These are phyloP conservation scores for Drechslerella stenobrocha DNA, from an alignment of 2,329 filamentous ascomycete species.

Conservation along the genomic window DNA sequence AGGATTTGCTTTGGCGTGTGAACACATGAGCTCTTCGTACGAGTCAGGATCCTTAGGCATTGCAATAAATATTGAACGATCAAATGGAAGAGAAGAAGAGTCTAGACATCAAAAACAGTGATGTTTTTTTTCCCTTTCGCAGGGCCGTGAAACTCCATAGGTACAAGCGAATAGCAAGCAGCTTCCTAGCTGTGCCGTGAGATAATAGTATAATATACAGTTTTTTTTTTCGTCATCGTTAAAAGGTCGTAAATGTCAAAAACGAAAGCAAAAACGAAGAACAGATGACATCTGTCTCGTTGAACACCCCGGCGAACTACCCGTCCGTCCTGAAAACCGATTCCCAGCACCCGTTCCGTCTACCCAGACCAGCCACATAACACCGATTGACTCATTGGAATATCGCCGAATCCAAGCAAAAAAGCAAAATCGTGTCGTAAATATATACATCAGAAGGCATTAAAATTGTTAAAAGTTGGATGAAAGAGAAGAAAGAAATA, in stretches of 20 bases:
- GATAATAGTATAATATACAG: slow-evolving; percentile 1
- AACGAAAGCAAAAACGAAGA: background rate
- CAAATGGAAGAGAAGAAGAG: background rate
- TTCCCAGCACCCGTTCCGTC: background rate
- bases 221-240: background rate
- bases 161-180: background rate
- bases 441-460: background rate
- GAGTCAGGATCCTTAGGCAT: background rate
- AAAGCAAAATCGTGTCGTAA: slow-evolving; percentile 2
- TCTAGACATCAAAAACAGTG: background rate
- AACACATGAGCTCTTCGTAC: background rate
- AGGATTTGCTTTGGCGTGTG: too few relatives aligned
- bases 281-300: background rate
- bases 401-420: background rate
- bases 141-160: slow-evolving; percentile 3
- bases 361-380: background rate
- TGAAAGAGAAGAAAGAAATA: slow-evolving; percentile 10
- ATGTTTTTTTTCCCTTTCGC: background rate
- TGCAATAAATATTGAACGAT: background rate
- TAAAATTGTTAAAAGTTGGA: slow-evolving; percentile 26
- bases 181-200: background rate
- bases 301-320: background rate
- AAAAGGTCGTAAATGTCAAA: background rate
- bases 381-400: background rate
- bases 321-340: background rate